Evolutionary conservation across 140 eudicot genomes (phyloP).

Genomic region (Flaveria floridana): DNA sequence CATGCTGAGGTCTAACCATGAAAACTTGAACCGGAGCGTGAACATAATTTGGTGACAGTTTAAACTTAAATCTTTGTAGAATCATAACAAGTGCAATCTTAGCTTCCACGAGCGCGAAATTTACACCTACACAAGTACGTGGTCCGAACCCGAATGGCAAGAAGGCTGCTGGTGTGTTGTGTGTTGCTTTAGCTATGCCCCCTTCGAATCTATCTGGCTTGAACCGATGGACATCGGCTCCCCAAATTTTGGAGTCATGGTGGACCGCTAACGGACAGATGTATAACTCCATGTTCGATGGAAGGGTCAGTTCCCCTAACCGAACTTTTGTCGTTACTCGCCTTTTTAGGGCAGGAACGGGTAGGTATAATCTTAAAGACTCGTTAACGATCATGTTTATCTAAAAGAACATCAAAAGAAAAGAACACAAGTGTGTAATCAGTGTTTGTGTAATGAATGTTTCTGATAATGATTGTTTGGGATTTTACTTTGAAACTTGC

Average conservation of each 20-base stretch:
- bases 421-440: background rate
- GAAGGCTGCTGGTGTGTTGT: constrained; percentile 43
- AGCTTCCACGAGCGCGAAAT: constrained; percentile 51
- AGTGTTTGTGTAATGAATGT: too few relatives aligned
- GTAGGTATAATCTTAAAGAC: constrained; percentile 49
- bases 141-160: constrained; percentile 57
- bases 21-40: constrained; percentile 49
- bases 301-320: constrained; percentile 42
- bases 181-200: constrained; percentile 47
- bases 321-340: constrained; percentile 40
- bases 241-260: constrained; percentile 51
- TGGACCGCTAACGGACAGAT: constrained; percentile 45
- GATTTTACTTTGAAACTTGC: background rate
- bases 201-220: constrained; percentile 52
- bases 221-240: constrained; percentile 44
- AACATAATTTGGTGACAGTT: constrained; percentile 45
- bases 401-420: constrained; percentile 18
- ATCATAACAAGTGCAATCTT: constrained; percentile 51
- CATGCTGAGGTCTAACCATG: constrained; percentile 50
- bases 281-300: constrained; percentile 39
- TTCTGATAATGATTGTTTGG: too few relatives aligned
- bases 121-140: constrained; percentile 48
- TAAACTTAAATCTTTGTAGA: constrained; percentile 43
- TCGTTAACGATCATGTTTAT: constrained; percentile 51
- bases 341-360: constrained; percentile 42